Evolutionary conservation across 306 rosid genomes (phyloP).

Genomic region (Glycyrrhiza uralensis): DNA sequence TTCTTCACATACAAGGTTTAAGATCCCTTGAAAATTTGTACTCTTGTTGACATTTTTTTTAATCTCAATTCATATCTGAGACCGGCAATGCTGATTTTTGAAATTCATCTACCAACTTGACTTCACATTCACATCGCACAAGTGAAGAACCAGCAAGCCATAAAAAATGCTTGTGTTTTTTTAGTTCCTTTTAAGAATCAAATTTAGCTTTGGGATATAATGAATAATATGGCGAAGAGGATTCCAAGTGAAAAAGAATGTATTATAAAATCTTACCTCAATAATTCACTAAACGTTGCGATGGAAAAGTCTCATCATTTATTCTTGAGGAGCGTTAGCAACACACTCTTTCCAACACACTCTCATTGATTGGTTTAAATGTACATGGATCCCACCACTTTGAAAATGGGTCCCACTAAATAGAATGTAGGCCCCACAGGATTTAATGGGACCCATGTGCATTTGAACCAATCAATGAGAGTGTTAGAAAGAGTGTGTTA

Average conservation of each 20-base stretch:
- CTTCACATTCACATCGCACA: not conserved
- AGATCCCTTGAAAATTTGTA: not conserved
- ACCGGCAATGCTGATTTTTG: not conserved
- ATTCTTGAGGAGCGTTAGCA: too few relatives aligned
- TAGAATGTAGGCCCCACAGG: too few relatives aligned
- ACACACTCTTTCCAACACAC: too few relatives aligned
- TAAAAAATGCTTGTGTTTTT: not conserved
- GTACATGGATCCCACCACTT: too few relatives aligned
- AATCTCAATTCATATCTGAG: not conserved
- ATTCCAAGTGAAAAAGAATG: not conserved
- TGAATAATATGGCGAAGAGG: not conserved
- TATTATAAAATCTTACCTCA: too few relatives aligned
- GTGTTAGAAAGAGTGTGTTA: too few relatives aligned
- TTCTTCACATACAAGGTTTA: not conserved
- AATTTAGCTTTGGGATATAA: not conserved
- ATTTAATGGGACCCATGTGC: too few relatives aligned
- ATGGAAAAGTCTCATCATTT: too few relatives aligned
- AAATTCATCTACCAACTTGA: not conserved
- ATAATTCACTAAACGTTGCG: too few relatives aligned
- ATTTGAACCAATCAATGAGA: too few relatives aligned
- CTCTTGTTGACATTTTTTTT: not conserved
- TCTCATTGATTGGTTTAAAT: too few relatives aligned
- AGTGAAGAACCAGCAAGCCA: not conserved
- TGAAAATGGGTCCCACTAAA: too few relatives aligned
- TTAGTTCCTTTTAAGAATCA: not conserved